Conservation (phyloP, 306 rosid genomes). For the Glycine soja region DNA sequence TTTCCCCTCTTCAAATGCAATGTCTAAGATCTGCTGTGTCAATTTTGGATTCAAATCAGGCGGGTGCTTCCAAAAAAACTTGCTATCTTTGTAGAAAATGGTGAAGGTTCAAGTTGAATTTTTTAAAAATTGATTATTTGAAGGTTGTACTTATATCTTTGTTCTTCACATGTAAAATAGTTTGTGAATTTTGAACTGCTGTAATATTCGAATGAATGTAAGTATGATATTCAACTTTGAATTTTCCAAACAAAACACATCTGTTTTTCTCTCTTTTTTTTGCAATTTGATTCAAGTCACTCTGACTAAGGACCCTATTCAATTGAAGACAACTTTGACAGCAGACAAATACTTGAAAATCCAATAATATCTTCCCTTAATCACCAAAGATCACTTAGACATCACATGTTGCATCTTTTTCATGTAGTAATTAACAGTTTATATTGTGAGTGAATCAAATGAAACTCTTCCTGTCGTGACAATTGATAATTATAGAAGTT, state of each 20-base stretch:
- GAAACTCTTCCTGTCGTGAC: no score
- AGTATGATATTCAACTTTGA: constrained; percentile 8
- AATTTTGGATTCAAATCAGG: constrained; percentile 27
- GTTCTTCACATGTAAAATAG: constrained; percentile 31
- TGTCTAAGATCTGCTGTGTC: constrained; percentile 27
- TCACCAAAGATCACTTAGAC: background rate
- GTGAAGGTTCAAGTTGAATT: no score
- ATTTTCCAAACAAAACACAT: background rate
- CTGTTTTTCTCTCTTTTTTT: background rate
- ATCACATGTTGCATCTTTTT: background rate
- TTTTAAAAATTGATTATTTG: background rate
- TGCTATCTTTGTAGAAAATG: no score
- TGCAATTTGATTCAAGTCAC: background rate
- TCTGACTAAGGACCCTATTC: background rate
- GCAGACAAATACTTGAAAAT: background rate
- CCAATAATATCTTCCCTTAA: background rate
- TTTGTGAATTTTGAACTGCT: constrained; percentile 41
- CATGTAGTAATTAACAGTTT: background rate
- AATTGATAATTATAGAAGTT: no score
- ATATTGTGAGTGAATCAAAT: no score
- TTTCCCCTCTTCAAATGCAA: constrained; percentile 24
- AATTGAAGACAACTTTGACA: background rate
- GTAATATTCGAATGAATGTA: constrained; percentile 43
- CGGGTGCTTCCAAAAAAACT: no score
- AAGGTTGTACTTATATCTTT: constrained; percentile 11